phyloP scores from a whole-genome alignment of 768 basidiomycete species.

The Termitomyces bulborhizus region DNA sequence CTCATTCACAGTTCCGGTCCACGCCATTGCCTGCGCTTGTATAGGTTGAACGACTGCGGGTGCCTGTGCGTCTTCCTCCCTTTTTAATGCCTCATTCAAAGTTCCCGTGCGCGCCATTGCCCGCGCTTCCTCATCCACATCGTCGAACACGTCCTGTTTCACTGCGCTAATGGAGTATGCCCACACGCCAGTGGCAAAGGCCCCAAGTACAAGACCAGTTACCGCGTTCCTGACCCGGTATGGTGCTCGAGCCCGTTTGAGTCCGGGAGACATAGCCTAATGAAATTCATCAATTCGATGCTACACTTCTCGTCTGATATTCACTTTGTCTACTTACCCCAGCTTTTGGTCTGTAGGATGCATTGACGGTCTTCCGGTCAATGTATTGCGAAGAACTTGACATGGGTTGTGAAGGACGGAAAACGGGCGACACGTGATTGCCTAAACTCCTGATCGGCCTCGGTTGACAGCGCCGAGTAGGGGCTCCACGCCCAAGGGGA shows the following conservation, averaged over 20 bases:
- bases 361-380: constrained; percentile 33
- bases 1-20: constrained; percentile 22
- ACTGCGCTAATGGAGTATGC: constrained; percentile 92
- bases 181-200: constrained; percentile 80
- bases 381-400: constrained; percentile 30
- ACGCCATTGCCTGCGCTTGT: constrained; percentile 37
- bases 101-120: constrained; percentile 37
- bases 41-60: constrained; percentile 1
- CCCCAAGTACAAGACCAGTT: constrained; percentile 64
- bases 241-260: constrained; percentile 82
- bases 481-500: not conserved
- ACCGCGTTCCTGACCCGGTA: constrained; percentile 76
- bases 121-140: constrained; percentile 73
- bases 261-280: constrained; percentile 82
- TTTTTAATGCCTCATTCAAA: constrained; percentile 21
- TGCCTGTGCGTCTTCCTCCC: constrained; percentile 19
- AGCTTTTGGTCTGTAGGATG: constrained; percentile 47
- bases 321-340: constrained; percentile 32
- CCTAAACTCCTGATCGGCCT: not conserved
- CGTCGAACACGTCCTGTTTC: constrained; percentile 88
- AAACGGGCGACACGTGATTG: constrained; percentile 7
- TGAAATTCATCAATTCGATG: not conserved
- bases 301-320: not conserved
- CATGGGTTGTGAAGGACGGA: constrained; percentile 2
- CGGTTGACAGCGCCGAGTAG: not conserved